Conservation (phyloP, 768 basidiomycete genomes). For the Tylopilus rubrobrunneus region DNA sequence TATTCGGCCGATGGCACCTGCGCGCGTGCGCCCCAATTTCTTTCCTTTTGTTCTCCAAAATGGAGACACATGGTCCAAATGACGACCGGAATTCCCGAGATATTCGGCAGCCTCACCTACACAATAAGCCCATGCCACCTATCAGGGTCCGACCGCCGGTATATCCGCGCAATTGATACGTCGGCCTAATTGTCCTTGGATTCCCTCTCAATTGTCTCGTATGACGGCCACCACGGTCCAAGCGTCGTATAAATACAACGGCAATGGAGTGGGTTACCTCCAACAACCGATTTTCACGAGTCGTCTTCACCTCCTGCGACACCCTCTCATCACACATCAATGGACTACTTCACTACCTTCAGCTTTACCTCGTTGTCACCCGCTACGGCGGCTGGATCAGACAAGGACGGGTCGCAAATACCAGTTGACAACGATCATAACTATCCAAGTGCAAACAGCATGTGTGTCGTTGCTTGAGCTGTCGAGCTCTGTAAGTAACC, state of each 20-base stretch:
- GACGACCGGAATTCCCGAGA: slow-evolving; percentile 1
- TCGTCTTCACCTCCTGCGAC: slow-evolving; percentile 7
- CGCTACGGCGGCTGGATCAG: not conserved
- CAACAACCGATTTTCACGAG: not conserved
- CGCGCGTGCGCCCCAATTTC: not conserved
- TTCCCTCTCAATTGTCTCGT: slow-evolving; percentile 16
- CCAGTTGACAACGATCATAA: slow-evolving; percentile 9
- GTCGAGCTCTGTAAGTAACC: slow-evolving; percentile 9
- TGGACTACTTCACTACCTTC: slow-evolving; percentile 17
- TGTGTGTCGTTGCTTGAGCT: slow-evolving; percentile 19
- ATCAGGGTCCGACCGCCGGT: slow-evolving; percentile 5
- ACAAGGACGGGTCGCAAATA: slow-evolving; percentile 2
- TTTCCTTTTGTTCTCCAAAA: slow-evolving; percentile 21
- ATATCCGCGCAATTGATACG: not conserved
- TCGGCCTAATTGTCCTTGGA: not conserved
- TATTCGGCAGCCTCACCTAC: not conserved
- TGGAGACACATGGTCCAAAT: slow-evolving; percentile 4
- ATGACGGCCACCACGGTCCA: not conserved
- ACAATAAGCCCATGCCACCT: slow-evolving; percentile 18
- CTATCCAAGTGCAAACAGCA: not conserved
- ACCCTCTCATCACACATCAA: slow-evolving; percentile 4
- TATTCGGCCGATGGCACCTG: not conserved
- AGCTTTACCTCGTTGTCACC: not conserved
- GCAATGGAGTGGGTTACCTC: not conserved
- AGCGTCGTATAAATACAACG: slow-evolving; percentile 13